Evolutionary conservation across 495 filamentous ascomycete species (phyloP).

Genomic region (Aspergillus bertholletiae): DNA sequence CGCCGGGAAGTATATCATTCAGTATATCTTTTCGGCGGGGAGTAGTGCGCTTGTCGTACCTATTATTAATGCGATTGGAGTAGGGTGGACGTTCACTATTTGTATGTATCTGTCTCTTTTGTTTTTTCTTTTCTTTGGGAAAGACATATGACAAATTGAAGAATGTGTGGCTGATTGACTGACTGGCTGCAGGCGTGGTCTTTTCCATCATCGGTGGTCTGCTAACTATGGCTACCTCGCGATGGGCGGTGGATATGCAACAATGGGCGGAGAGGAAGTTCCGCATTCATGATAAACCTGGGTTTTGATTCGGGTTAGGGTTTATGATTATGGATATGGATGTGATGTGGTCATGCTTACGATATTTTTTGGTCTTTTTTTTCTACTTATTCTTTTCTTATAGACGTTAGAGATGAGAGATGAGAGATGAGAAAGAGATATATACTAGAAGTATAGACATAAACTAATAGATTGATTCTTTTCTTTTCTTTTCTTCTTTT

Average conservation of each 20-base stretch:
- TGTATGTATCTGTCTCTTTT: conserved; percentile 26
- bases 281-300: conserved; percentile 15
- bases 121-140: background rate
- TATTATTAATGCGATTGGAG: conserved; percentile 60
- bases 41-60: conserved; percentile 64
- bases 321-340: background rate
- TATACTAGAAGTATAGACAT: conserved; percentile 5
- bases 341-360: background rate
- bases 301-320: background rate
- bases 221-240: conserved; percentile 31
- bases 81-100: conserved; percentile 56
- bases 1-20: conserved; percentile 68
- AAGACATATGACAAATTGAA: no score
- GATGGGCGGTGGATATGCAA: conserved; percentile 43
- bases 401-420: background rate
- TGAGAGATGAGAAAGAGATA: background rate
- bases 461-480: background rate
- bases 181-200: conserved; percentile 25
- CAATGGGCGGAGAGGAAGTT: conserved; percentile 34
- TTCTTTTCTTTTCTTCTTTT: no score
- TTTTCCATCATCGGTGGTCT: conserved; percentile 31
- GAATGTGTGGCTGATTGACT: background rate
- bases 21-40: conserved; percentile 65
- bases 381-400: no score
- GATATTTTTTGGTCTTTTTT: no score